phyloP scores from a whole-genome alignment of 2,329 filamentous ascomycete species.

The Nemania sp. region DNA sequence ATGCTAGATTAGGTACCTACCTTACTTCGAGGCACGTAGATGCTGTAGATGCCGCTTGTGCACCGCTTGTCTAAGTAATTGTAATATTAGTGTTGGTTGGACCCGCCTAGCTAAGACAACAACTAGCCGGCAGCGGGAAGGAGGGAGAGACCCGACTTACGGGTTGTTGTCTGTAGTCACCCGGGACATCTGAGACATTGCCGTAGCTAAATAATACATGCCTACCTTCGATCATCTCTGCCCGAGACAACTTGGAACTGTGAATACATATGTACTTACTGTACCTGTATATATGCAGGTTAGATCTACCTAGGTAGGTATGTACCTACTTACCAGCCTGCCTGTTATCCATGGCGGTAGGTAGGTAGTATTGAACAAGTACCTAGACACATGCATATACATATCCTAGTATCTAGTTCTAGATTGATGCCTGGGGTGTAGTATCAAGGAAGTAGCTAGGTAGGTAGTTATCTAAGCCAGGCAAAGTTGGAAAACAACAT shows the following conservation, averaged over 20 bases:
- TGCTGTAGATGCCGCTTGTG: too few relatives aligned
- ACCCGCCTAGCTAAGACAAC: not conserved
- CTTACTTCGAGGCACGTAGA: too few relatives aligned
- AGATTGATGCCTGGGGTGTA: too few relatives aligned
- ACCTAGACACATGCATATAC: too few relatives aligned
- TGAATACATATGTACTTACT: not conserved
- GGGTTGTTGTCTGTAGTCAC: not conserved
- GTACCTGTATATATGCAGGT: too few relatives aligned
- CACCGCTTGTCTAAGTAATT: too few relatives aligned
- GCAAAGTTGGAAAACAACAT: not conserved
- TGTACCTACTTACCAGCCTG: too few relatives aligned
- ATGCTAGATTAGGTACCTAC: too few relatives aligned
- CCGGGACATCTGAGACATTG: not conserved
- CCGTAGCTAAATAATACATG: not conserved
- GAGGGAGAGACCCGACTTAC: too few relatives aligned
- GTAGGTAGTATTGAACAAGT: not conserved
- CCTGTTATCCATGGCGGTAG: not conserved
- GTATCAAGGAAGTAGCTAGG: too few relatives aligned
- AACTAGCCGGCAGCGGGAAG: too few relatives aligned
- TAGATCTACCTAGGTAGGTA: not conserved
- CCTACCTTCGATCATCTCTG: not conserved
- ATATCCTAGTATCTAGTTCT: too few relatives aligned
- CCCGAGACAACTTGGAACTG: not conserved
- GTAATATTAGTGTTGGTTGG: not conserved
- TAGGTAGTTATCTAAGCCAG: not conserved